phyloP scores from a whole-genome alignment of 1,284 basidiomycete genomes.

The Fistulinella cinereoalba region DNA sequence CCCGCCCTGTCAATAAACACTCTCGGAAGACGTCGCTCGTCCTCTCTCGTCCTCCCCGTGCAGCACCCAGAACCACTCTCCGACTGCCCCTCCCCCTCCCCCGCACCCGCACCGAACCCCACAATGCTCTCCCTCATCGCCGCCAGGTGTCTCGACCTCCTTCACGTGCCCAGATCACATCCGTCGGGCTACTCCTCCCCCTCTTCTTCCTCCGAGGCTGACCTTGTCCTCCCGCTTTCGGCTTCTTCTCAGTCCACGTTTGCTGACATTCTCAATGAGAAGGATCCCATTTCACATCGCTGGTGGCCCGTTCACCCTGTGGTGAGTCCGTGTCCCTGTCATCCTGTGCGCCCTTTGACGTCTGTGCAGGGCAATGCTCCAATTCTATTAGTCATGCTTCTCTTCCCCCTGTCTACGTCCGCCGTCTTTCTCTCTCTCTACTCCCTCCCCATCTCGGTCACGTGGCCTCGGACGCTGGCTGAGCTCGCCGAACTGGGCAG shows the following conservation, averaged over 20 bases:
- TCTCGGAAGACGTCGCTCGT: conserved; percentile 52
- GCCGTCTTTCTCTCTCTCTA: conserved; percentile 50
- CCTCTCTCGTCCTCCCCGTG: conserved; percentile 35
- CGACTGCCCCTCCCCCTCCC: conserved; percentile 12
- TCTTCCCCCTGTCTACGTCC: conserved; percentile 62
- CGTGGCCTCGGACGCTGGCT: conserved; percentile 71
- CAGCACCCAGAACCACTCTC: conserved; percentile 8
- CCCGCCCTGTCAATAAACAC: conserved; percentile 52
- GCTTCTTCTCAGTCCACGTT: conserved; percentile 54
- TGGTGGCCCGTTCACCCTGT: conserved; percentile 46
- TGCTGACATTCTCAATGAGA: conserved; percentile 44
- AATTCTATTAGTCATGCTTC: conserved; percentile 63
- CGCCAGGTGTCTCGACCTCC: conserved; percentile 50
- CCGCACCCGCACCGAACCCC: conserved; percentile 14
- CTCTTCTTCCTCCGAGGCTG: conserved; percentile 51
- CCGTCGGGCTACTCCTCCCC: conserved; percentile 40
- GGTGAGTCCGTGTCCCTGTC: conserved; percentile 38
- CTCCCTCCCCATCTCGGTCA: conserved; percentile 67
- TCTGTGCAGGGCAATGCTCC: conserved; percentile 55
- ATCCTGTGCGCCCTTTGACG: conserved; percentile 13
- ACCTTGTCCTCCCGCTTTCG: conserved; percentile 68
- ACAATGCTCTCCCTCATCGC: conserved; percentile 52
- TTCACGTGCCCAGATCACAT: conserved; percentile 43
- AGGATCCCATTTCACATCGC: conserved; percentile 33
- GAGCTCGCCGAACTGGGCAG: conserved; percentile 72